These are phyloP conservation scores for Boletus rubroflammeus DNA, from an alignment of 768 basidiomycete species.

Conservation along the genomic window DNA sequence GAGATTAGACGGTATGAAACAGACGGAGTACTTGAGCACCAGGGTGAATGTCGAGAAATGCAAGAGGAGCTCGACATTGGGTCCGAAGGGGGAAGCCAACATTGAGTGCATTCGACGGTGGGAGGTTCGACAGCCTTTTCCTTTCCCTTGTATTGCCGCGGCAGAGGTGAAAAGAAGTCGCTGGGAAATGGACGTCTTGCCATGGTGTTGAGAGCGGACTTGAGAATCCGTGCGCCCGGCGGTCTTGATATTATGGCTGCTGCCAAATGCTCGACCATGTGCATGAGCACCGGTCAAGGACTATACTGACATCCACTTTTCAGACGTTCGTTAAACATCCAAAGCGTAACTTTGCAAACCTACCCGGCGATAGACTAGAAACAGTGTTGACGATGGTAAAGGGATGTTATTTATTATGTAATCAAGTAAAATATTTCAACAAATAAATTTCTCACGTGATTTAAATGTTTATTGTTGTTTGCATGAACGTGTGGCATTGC, in stretches of 20 bases:
- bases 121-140: slow-evolving; percentile 37
- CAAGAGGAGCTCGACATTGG: slow-evolving; percentile 44
- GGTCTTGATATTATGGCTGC: slow-evolving; percentile 45
- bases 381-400: background rate
- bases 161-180: slow-evolving; percentile 56
- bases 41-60: slow-evolving; percentile 44
- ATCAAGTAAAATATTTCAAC: slow-evolving; percentile 5
- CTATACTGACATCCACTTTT: slow-evolving; percentile 6
- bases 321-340: background rate
- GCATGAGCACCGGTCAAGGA: slow-evolving; percentile 37
- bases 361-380: slow-evolving; percentile 11
- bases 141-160: slow-evolving; percentile 53
- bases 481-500: background rate
- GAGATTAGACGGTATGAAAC: background rate
- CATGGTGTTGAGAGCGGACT: slow-evolving; percentile 29
- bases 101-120: slow-evolving; percentile 30
- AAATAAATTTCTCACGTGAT: background rate
- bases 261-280: slow-evolving; percentile 65
- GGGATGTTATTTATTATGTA: slow-evolving; percentile 15
- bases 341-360: background rate
- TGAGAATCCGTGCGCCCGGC: slow-evolving; percentile 25
- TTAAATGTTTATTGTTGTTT: background rate
- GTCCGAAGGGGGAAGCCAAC: slow-evolving; percentile 8
- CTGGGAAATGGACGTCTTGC: slow-evolving; percentile 32
- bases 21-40: slow-evolving; percentile 42